Evolutionary conservation across 805 yeast genomes (phyloP).

Genomic region (Tetrapisispora pingtungensis): DNA sequence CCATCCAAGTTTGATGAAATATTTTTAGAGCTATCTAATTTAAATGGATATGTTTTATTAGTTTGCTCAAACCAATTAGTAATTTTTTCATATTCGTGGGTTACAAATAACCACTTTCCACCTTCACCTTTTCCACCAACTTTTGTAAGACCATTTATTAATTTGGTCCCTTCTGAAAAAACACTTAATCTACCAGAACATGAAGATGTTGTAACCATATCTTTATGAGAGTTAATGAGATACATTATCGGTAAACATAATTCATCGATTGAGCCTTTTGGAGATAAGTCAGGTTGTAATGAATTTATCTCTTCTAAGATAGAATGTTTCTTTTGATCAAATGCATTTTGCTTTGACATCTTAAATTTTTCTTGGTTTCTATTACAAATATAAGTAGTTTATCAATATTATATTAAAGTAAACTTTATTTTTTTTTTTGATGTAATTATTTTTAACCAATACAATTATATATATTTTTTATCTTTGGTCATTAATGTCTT

Average conservation of each 20-base stretch:
- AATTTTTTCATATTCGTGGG: slow-evolving; percentile 49
- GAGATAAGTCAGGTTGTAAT: slow-evolving; percentile 55
- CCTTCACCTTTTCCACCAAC: slow-evolving; percentile 81
- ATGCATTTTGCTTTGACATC: slow-evolving; percentile 34
- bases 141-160: slow-evolving; percentile 22
- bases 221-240: slow-evolving; percentile 48
- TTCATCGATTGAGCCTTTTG: slow-evolving; percentile 79
- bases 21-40: not conserved
- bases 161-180: slow-evolving; percentile 63
- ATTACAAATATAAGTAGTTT: no score
- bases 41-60: slow-evolving; percentile 15
- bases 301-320: slow-evolving; percentile 44
- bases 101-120: slow-evolving; percentile 75
- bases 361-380: not conserved
- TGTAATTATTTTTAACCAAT: no score
- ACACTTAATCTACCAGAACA: slow-evolving; percentile 84
- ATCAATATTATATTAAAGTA: no score
- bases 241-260: slow-evolving; percentile 63
- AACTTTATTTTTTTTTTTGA: no score
- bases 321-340: slow-evolving; percentile 53
- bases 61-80: slow-evolving; percentile 37
- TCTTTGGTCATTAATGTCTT: no score
- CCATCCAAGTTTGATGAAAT: slow-evolving; percentile 4
- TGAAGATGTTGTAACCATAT: slow-evolving; percentile 79
- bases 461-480: no score